Base-by-base conservation (phyloP, 768 basidiomycete species). In the Mycena olivaceomarginata region DNA sequence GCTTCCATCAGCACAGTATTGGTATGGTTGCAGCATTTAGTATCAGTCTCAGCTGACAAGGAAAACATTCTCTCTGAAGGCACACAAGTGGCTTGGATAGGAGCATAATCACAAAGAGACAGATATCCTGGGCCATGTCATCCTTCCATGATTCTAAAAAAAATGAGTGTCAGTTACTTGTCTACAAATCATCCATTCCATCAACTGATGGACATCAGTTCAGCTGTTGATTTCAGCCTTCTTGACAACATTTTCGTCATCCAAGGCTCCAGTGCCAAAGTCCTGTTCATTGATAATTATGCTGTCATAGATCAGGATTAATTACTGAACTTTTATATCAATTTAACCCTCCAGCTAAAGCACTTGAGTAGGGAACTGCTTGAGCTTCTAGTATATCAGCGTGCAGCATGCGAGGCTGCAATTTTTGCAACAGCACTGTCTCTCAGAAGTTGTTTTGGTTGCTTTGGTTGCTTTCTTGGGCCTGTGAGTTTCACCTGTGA, bases 351-450 rank as follows among this genome's bases (percentile, higher is more conserved):
- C 31, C 31, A 31, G 31, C 31, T 31, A 31, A 31, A 31, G n/a
- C 8, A 8, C 7, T 56, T 20, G 18, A 46, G n/a, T 46, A 66
- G 41, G n/a, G 22, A 43, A 45, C 45, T 66, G 43, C 43, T 66
- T 66, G 45, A 66, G 22, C 22, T 66, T 8, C n/a, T 53, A 20
- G 40, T 67, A 15, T 22, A 16, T 8, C 66, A 53, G 39, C 5
- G 37, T 25, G 66, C 48, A 51, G 48, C 48, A 39, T 10, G 37
- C 18, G 48, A 67, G 66, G 66, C 66, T 39, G 66, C 37, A 67
- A 53, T 67, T 53, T n/a, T 37, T 40, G 66, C 48, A 22, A n/a
- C 53, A 56, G 25, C 22, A 48, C 67, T n/a, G 10, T 40, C 53
- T 68, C 40, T 68, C 31, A 68, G 39, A 51, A 31, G 31, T 31